phyloP scores from a whole-genome alignment of 495 filamentous ascomycete genomes.

The Lentithecium fluviatile region DNA sequence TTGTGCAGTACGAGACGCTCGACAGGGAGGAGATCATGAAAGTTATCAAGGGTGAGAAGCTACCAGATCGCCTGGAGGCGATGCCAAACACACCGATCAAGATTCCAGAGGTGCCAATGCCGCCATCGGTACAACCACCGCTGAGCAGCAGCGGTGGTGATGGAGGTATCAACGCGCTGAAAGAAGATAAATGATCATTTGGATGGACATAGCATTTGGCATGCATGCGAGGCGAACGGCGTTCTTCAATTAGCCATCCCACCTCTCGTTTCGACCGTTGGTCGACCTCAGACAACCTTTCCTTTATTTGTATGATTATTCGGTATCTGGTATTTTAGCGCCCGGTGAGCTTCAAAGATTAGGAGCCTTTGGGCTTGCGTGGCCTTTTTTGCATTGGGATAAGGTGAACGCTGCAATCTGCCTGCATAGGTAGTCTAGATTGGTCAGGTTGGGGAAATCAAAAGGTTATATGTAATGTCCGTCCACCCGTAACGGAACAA shows the following conservation, averaged over 20 bases:
- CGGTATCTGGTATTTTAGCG: too few relatives aligned
- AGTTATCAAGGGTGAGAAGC: conserved; percentile 79
- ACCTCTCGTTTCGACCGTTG: neutral
- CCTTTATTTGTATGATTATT: too few relatives aligned
- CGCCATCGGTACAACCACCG: neutral
- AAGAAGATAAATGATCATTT: neutral
- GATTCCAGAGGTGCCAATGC: conserved; percentile 47
- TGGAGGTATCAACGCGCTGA: neutral
- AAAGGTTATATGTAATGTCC: too few relatives aligned
- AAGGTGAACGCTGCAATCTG: too few relatives aligned
- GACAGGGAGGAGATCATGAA: conserved; percentile 84
- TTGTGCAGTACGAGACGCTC: conserved; percentile 92
- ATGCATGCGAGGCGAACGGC: conserved; percentile 20
- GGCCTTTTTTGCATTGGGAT: too few relatives aligned
- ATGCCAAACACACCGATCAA: conserved; percentile 53
- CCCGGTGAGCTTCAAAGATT: too few relatives aligned
- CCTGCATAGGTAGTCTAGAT: too few relatives aligned
- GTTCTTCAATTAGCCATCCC: conserved; percentile 9
- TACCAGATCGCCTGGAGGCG: conserved; percentile 57
- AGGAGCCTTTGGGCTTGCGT: too few relatives aligned
- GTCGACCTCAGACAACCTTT: too few relatives aligned
- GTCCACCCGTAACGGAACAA: too few relatives aligned
- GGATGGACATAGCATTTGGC: neutral
- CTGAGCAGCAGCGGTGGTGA: neutral
- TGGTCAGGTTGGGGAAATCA: too few relatives aligned